Evolutionary conservation across 2,329 filamentous ascomycete species (phyloP).

Genomic region (Parascedosporium putredinis): DNA sequence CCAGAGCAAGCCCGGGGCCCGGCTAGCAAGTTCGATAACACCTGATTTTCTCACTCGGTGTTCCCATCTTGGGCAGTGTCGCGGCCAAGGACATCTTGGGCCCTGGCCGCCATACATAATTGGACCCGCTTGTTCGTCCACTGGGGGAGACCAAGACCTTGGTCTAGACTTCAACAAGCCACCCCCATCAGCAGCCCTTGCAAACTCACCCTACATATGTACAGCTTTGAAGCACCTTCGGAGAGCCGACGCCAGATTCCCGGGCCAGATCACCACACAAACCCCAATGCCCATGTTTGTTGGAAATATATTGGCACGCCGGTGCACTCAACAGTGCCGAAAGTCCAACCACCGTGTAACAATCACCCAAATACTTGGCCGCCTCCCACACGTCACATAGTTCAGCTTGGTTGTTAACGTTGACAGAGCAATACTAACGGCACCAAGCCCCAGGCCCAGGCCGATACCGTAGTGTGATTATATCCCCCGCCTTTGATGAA

Average conservation of each 20-base stretch:
- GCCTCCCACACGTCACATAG: slow-evolving; percentile 68
- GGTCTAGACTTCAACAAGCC: slow-evolving; percentile 1
- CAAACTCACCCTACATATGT: slow-evolving; percentile 1
- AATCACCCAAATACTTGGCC: slow-evolving; percentile 32
- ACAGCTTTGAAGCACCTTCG: too few relatives aligned
- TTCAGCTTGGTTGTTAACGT: slow-evolving; percentile 71
- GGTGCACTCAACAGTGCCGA: slow-evolving; percentile 13
- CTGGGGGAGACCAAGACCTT: too few relatives aligned
- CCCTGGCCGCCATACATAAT: too few relatives aligned
- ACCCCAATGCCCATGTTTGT: background rate
- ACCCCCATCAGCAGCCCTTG: slow-evolving; percentile 1
- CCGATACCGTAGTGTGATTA: slow-evolving; percentile 53
- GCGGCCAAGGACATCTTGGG: too few relatives aligned
- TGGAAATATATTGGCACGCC: slow-evolving; percentile 9
- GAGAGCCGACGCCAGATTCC: background rate
- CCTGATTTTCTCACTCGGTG: too few relatives aligned
- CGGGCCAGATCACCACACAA: too few relatives aligned
- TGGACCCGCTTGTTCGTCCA: too few relatives aligned
- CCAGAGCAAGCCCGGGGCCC: too few relatives aligned
- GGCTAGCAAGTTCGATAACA: too few relatives aligned
- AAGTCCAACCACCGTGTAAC: slow-evolving; percentile 18
- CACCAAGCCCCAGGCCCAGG: slow-evolving; percentile 60
- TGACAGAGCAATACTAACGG: too few relatives aligned
- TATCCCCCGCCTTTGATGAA: too few relatives aligned
- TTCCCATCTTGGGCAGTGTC: too few relatives aligned